A percentile compares a stretch with the other conserved stretches of the same genome.
Conservation (phyloP, 2,329 filamentous ascomycete genomes). For the Neocucurbitaria cava region DNA sequence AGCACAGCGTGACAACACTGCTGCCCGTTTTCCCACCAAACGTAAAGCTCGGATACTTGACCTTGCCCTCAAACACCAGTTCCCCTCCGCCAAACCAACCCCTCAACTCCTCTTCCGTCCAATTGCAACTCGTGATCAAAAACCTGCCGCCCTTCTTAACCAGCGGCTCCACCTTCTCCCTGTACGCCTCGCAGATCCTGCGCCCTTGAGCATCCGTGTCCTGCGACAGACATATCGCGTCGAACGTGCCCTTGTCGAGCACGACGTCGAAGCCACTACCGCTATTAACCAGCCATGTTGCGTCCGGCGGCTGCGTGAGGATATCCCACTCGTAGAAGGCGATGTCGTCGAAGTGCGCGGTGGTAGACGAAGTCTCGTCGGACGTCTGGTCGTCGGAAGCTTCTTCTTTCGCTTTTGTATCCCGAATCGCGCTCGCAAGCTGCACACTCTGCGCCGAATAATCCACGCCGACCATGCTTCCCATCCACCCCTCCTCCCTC, state of each 20-base stretch:
- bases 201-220: constrained; percentile 60
- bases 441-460: constrained; percentile 79
- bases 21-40: constrained; percentile 91
- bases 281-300: constrained; percentile 67
- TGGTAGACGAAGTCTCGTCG: constrained; percentile 31
- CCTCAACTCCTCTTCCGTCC: constrained; percentile 87
- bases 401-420: too few relatives aligned
- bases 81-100: constrained; percentile 72
- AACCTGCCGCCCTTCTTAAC: constrained; percentile 76
- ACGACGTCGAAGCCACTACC: constrained; percentile 80
- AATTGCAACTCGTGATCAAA: constrained; percentile 95
- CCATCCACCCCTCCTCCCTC: constrained; percentile 70
- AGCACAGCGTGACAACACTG: constrained; percentile 87
- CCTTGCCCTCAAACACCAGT: constrained; percentile 69
- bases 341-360: constrained; percentile 48
- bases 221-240: constrained; percentile 82
- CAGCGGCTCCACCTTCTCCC: constrained; percentile 69
- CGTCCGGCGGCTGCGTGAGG: constrained; percentile 48
- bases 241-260: constrained; percentile 98
- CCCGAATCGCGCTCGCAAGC: constrained; percentile 71
- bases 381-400: too few relatives aligned
- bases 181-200: constrained; percentile 78
- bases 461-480: constrained; percentile 83
- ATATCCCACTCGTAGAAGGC: constrained; percentile 63
- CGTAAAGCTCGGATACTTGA: constrained; percentile 84